These are phyloP conservation scores for Calonectria pteridis DNA, from an alignment of 2,329 filamentous ascomycete species.

Conservation along the genomic window DNA sequence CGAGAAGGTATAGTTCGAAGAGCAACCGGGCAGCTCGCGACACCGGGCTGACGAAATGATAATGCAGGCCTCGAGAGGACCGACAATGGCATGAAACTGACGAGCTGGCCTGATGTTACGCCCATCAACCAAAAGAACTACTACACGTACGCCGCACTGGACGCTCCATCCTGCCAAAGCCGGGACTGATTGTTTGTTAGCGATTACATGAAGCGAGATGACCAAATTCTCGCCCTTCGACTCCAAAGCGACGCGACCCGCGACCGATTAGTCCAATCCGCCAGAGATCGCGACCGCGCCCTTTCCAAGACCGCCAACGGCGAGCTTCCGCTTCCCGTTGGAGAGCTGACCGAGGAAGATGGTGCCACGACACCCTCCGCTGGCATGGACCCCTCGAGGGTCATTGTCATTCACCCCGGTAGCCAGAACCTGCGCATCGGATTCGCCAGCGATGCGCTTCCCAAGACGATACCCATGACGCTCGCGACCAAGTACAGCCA, in stretches of 20 bases:
- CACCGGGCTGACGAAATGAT: constrained; percentile 39
- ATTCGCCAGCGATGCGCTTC: constrained; percentile 93
- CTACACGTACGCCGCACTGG: constrained; percentile 77
- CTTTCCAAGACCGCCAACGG: constrained; percentile 80
- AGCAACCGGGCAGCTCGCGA: constrained; percentile 25
- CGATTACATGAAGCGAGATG: constrained; percentile 98
- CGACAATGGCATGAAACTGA: constrained; percentile 97
- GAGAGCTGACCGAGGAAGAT: constrained; percentile 71
- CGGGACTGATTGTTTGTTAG: constrained; percentile 59
- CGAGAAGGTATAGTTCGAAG: constrained; percentile 63
- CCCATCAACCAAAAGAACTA: constrained; percentile 99
- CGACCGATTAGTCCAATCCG: constrained; percentile 85
- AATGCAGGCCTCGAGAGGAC: constrained; percentile 87
- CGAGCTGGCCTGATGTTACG: constrained; percentile 90
- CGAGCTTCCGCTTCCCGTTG: constrained; percentile 71
- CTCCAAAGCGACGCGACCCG: constrained; percentile 89
- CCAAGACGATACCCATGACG: constrained; percentile 94
- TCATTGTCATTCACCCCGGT: constrained; percentile 94
- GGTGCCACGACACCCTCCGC: constrained; percentile 67
- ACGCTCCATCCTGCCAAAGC: not conserved
- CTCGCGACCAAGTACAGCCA: constrained; percentile 83
- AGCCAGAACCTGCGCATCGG: constrained; percentile 96
- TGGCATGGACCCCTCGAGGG: constrained; percentile 83
- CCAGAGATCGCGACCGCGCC: constrained; percentile 88
- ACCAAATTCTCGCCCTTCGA: constrained; percentile 91